phyloP scores from a whole-genome alignment of 768 basidiomycete species.

The Leccinum obscurum region DNA sequence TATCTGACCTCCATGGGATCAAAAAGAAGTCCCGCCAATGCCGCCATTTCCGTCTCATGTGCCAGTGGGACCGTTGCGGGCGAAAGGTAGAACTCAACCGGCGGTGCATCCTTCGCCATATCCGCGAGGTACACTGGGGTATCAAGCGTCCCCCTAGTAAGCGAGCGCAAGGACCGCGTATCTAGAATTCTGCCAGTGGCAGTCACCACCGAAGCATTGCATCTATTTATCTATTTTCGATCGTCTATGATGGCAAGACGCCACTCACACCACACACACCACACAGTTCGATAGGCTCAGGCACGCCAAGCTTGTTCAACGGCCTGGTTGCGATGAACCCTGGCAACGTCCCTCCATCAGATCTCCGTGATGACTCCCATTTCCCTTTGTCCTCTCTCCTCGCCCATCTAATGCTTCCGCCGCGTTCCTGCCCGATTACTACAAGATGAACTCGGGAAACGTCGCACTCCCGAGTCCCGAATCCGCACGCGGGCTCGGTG shows the following conservation, averaged over 20 bases:
- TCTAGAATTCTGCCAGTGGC: background rate
- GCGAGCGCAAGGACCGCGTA: background rate
- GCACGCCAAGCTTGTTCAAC: slow-evolving; percentile 55
- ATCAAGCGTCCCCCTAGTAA: slow-evolving; percentile 9
- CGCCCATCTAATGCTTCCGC: slow-evolving; percentile 75
- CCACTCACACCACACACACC: too few species aligned
- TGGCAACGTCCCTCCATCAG: slow-evolving; percentile 12
- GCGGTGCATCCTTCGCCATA: slow-evolving; percentile 19
- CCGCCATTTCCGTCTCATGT: background rate
- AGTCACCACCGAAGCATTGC: too few species aligned
- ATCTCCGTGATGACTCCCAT: slow-evolving; percentile 33
- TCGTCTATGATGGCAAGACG: too few species aligned
- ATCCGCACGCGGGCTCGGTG: slow-evolving; percentile 21
- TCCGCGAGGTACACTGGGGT: slow-evolving; percentile 15
- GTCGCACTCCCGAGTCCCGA: slow-evolving; percentile 24
- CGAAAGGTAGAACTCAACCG: slow-evolving; percentile 14
- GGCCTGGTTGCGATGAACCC: slow-evolving; percentile 20
- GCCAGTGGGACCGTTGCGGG: slow-evolving; percentile 16
- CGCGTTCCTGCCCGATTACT: slow-evolving; percentile 75
- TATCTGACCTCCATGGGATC: slow-evolving; percentile 7
- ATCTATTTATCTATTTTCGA: too few species aligned
- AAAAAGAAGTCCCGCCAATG: background rate
- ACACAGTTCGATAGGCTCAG: slow-evolving; percentile 24
- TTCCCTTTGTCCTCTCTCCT: slow-evolving; percentile 36
- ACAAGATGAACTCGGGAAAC: slow-evolving; percentile 45